Conservation (phyloP, 2,329 filamentous ascomycete genomes). For the Trichoderma sp. region DNA sequence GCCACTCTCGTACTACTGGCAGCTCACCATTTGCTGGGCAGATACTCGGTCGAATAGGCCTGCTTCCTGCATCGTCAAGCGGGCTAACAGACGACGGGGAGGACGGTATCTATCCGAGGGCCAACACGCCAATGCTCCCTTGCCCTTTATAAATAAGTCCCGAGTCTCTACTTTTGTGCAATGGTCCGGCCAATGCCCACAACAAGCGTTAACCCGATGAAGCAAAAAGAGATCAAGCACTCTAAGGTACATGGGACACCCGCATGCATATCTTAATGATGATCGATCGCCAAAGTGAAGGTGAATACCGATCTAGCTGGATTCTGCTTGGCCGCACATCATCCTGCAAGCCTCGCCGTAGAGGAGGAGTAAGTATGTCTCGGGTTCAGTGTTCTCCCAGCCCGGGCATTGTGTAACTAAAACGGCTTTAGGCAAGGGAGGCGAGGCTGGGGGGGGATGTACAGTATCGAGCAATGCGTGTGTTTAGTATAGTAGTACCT, state of each 20-base stretch:
- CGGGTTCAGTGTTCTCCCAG: background rate
- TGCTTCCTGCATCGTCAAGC: background rate
- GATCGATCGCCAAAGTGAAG: constrained; percentile 12
- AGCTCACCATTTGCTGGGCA: background rate
- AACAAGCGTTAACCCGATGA: constrained; percentile 8
- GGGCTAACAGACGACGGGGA: background rate
- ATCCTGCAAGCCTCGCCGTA: constrained; percentile 11
- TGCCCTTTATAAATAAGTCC: background rate
- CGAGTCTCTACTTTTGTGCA: constrained; percentile 8
- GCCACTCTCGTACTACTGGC: background rate
- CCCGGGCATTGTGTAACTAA: background rate
- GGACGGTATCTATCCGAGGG: constrained; percentile 10
- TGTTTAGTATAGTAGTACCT: no score
- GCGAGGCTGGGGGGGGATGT: constrained; percentile 9
- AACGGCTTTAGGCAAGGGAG: background rate
- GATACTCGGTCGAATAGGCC: constrained; percentile 12
- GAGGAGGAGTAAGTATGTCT: background rate
- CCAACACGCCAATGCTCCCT: constrained; percentile 4
- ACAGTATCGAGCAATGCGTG: background rate
- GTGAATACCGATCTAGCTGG: constrained; percentile 12
- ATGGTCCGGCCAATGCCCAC: constrained; percentile 6
- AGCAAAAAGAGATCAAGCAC: constrained; percentile 13
- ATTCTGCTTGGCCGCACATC: constrained; percentile 10
- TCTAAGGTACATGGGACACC: constrained; percentile 12
- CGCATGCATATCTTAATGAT: constrained; percentile 16